These are phyloP conservation scores for Thermothielavioides terrestris DNA, from an alignment of 495 filamentous ascomycete genomes.

Conservation along the genomic window DNA sequence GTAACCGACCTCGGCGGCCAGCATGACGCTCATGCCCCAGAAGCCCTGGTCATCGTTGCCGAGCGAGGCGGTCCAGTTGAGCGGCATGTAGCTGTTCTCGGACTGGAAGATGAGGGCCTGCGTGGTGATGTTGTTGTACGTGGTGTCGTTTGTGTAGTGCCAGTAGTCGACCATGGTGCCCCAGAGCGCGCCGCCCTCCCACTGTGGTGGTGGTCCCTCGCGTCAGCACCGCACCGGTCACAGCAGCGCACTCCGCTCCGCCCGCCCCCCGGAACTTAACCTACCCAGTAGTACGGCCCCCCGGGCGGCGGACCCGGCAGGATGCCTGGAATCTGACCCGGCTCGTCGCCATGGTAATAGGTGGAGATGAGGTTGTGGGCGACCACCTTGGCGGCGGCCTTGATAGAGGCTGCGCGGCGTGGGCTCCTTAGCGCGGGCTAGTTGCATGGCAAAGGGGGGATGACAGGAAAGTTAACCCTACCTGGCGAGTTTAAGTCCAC, in stretches of 20 bases:
- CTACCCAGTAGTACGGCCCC: constrained; percentile 43
- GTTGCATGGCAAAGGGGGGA: too few relatives aligned
- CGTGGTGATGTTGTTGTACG: constrained; percentile 49
- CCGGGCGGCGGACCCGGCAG: constrained; percentile 44
- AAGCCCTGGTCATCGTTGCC: constrained; percentile 73
- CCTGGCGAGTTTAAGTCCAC: too few relatives aligned
- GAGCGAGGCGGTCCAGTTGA: constrained; percentile 57
- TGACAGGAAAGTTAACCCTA: too few relatives aligned
- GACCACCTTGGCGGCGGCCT: constrained; percentile 48
- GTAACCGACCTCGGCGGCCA: constrained; percentile 57
- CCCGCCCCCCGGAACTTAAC: too few relatives aligned
- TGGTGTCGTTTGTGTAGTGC: constrained; percentile 55
- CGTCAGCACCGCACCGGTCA: constrained; percentile 21
- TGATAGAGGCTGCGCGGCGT: constrained; percentile 58
- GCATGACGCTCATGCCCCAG: constrained; percentile 61
- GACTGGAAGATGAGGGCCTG: constrained; percentile 43
- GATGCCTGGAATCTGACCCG: constrained; percentile 55
- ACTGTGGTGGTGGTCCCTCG: too few relatives aligned
- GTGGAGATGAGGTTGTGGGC: constrained; percentile 55
- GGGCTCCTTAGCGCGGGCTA: too few relatives aligned
- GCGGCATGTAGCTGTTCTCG: constrained; percentile 53
- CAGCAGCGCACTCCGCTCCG: neutral
- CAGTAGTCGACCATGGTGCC: constrained; percentile 62
- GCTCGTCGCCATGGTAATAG: constrained; percentile 53
- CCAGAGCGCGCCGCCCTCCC: constrained; percentile 51